phyloP scores from a whole-genome alignment of 1,284 basidiomycete species.

The Athelia sp. region DNA sequence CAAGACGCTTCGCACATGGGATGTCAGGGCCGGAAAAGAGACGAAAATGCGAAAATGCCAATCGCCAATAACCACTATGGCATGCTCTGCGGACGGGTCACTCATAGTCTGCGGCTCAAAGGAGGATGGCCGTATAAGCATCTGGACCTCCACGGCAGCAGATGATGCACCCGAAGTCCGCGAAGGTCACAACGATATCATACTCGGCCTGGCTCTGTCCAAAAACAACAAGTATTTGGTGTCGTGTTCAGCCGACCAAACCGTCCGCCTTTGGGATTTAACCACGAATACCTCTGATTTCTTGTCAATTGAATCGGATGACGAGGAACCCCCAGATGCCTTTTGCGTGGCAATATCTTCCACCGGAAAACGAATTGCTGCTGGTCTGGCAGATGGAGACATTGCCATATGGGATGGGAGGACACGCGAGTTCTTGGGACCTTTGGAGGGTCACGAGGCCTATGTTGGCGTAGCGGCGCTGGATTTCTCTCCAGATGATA shows the following conservation, averaged over 20 bases:
- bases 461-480: background rate
- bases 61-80: too few species aligned
- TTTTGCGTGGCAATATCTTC: too few species aligned
- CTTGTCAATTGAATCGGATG: background rate
- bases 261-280: slow-evolving; percentile 1
- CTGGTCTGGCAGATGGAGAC: background rate
- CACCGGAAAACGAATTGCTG: background rate
- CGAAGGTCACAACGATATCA: background rate
- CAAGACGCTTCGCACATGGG: too few species aligned
- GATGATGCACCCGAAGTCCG: background rate
- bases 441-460: background rate
- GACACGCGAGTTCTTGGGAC: background rate
- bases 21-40: too few species aligned
- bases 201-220: slow-evolving; percentile 1
- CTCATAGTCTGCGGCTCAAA: too few species aligned
- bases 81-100: too few species aligned
- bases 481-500: background rate
- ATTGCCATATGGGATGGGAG: background rate
- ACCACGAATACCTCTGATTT: background rate
- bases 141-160: too few species aligned
- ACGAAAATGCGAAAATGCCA: too few species aligned
- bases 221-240: background rate
- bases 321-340: background rate
- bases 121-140: too few species aligned
- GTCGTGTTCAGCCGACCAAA: background rate